These are phyloP conservation scores for Nidula niveotomentosa DNA, from an alignment of 1,284 basidiomycete genomes.

Conservation along the genomic window DNA sequence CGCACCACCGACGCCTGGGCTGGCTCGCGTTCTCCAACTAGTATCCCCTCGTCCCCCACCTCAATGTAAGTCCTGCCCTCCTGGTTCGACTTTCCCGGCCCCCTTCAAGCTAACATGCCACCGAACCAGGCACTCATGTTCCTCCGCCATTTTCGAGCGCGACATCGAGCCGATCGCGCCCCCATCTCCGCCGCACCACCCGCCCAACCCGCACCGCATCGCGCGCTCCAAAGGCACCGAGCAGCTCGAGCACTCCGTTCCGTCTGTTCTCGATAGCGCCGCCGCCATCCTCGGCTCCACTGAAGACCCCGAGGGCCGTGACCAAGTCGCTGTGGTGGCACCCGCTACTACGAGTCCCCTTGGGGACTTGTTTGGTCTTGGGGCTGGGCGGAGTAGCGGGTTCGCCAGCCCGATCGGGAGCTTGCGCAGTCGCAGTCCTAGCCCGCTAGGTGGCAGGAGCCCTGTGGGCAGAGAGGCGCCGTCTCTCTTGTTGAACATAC, in stretches of 20 bases:
- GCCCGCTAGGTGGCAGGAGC: slow-evolving; percentile 33
- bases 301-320: slow-evolving; percentile 38
- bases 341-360: slow-evolving; percentile 30
- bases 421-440: slow-evolving; percentile 62
- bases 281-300: slow-evolving; percentile 63
- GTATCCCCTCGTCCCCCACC: slow-evolving; percentile 75
- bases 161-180: slow-evolving; percentile 71
- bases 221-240: slow-evolving; percentile 70
- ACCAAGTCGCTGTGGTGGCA: slow-evolving; percentile 57
- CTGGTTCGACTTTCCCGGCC: slow-evolving; percentile 5
- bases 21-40: slow-evolving; percentile 62
- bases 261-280: slow-evolving; percentile 74
- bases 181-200: slow-evolving; percentile 46
- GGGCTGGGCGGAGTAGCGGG: slow-evolving; percentile 39
- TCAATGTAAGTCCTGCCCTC: slow-evolving; percentile 56
- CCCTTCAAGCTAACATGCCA: not conserved
- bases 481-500: slow-evolving; percentile 41
- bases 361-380: not conserved
- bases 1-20: slow-evolving; percentile 40
- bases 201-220: slow-evolving; percentile 65
- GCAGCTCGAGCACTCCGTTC: slow-evolving; percentile 69
- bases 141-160: slow-evolving; percentile 80
- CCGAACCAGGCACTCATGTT: slow-evolving; percentile 63
- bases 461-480: not conserved
- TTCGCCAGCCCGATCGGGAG: slow-evolving; percentile 67